phyloP scores from a whole-genome alignment of 139 green algal genomes.

The Haematococcus lacustris region DNA sequence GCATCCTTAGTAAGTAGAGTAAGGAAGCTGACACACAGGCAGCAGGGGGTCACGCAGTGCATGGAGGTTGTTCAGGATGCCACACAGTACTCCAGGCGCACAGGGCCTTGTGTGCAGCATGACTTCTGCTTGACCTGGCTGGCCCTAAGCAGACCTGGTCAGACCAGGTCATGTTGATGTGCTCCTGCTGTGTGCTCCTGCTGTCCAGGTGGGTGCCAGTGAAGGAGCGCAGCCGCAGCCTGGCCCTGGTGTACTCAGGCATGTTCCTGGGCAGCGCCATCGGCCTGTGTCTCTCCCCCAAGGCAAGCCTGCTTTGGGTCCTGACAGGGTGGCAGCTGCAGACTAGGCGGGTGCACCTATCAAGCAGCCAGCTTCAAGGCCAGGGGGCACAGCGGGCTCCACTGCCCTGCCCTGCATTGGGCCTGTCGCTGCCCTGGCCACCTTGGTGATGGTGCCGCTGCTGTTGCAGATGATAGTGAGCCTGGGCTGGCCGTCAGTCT shows the following conservation, averaged over 20 bases:
- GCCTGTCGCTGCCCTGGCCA: not conserved
- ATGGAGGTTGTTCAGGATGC: too few species aligned
- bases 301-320: not conserved
- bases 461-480: constrained; percentile 68
- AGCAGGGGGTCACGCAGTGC: too few species aligned
- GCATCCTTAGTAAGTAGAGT: too few species aligned
- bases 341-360: not conserved
- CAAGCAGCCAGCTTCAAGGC: not conserved
- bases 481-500: constrained; percentile 85
- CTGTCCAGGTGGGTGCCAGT: constrained; percentile 75
- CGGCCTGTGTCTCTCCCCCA: constrained; percentile 48
- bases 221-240: constrained; percentile 75
- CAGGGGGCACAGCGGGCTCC: not conserved
- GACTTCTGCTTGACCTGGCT: too few species aligned
- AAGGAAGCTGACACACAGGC: too few species aligned
- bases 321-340: not conserved
- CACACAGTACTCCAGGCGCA: too few species aligned
- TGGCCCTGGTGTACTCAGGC: constrained; percentile 91
- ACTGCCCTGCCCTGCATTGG: too few species aligned
- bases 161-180: too few species aligned
- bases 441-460: not conserved
- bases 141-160: too few species aligned
- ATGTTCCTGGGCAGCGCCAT: constrained; percentile 92
- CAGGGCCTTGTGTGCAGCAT: too few species aligned
- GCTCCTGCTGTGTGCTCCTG: too few species aligned